Evolutionary conservation across 2,329 filamentous ascomycete species (phyloP), one percentile per base, ranked within the genome.

Genomic region (Fusarium veterinarium): DNA sequence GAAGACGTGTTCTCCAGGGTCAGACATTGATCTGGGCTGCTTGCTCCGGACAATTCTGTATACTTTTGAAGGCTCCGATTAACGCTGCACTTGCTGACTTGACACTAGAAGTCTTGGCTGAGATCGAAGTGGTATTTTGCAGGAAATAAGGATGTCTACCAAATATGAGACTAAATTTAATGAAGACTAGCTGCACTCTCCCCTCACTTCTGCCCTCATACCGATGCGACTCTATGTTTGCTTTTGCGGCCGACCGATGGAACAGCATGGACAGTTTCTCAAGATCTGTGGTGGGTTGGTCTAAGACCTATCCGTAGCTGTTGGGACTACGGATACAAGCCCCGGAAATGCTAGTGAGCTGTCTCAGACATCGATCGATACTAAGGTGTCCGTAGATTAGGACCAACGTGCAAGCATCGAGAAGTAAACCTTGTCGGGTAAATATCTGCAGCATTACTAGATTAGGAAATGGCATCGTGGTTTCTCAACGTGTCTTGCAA

Each of bases 81-180:
- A 37, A 35, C 33, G 31, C 46, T 49, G 13, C 30, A 33, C 46
- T 49, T 49, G 17, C 6, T 25, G 31, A 25, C 37, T 67, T 38
- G 46, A 51, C 65, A 44, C 53, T 51, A 57, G 33, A 35, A 67
- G 35, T 53, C 33, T 64, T 46, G 64, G 46, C 48, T 48, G 33
- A 41, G 37, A 45, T 68, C 48, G 30, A 49, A 28, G 60, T 67
- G 59, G 52, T 23, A 42, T 55, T 62, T 59, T 58, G 46, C 57
- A 62, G 37, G 57, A 65, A 67, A 64, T 46, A 66, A 60, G 49
- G 17, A 67, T 51, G 51, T 64, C 42, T 71, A 52, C 28, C 52
- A 67, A 28, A 38, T 46, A 58, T 46, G 23, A 46, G 45, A 37
- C 71, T 73, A 71, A 37, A 16, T 58, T 64, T 16, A 12, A 71